A percentile compares a stretch with the other conserved stretches of the same genome.
Evolutionary conservation across 2,329 filamentous ascomycete species (phyloP).

Genomic region (Fusarium falciforme): DNA sequence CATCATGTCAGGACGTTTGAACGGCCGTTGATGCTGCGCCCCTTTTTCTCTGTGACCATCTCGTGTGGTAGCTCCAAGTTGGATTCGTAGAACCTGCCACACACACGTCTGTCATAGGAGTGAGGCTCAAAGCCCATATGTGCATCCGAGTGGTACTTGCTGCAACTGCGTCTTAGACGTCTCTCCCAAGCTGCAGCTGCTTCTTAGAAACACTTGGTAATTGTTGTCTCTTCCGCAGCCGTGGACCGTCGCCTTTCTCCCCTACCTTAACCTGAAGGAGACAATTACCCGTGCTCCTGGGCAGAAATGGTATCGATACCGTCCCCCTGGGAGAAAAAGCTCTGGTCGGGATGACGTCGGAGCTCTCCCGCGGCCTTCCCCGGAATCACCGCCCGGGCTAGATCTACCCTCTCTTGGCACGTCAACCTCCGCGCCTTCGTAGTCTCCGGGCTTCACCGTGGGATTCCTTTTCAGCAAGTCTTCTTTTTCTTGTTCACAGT

Average conservation of each 20-base stretch:
- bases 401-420: background rate
- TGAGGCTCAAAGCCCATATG: slow-evolving; percentile 6
- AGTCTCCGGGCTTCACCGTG: background rate
- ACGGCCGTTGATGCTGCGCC: background rate
- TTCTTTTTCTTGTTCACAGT: background rate
- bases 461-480: background rate
- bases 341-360: background rate
- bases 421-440: background rate
- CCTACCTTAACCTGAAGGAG: background rate
- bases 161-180: background rate
- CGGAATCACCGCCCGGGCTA: background rate
- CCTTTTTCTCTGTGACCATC: background rate
- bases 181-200: slow-evolving; percentile 3
- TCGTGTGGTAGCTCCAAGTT: background rate
- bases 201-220: slow-evolving; percentile 22
- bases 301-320: background rate
- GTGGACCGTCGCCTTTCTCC: background rate
- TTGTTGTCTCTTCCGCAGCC: slow-evolving; percentile 3
- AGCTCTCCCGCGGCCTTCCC: background rate
- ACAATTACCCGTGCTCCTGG: background rate
- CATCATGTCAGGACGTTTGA: slow-evolving; percentile 9
- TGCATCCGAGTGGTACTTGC: background rate
- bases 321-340: background rate
- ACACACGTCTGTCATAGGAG: slow-evolving; percentile 15
- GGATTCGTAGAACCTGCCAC: slow-evolving; percentile 19